A percentile compares a stretch with the other conserved stretches of the same genome.
Evolutionary conservation across 2,329 filamentous ascomycete species (phyloP).

Genomic region (Colletotrichum sp.): DNA sequence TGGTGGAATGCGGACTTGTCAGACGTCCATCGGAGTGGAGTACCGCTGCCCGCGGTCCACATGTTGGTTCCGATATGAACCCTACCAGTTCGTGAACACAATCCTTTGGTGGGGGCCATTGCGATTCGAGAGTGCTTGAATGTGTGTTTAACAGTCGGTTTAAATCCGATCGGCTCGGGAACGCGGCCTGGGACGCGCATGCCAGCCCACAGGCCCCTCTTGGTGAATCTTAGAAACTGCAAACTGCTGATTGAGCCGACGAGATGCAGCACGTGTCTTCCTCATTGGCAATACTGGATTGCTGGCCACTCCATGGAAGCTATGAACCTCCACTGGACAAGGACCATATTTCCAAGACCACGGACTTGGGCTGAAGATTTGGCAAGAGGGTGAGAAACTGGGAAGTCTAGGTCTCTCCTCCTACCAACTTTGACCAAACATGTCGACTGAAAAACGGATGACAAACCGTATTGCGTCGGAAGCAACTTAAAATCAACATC

Average conservation of each 20-base stretch:
- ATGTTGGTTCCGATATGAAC: not conserved
- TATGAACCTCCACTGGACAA: not conserved
- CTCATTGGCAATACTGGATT: not conserved
- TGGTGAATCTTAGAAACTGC: not conserved
- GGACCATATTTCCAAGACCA: not conserved
- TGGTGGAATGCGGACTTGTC: not conserved
- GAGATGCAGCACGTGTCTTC: not conserved
- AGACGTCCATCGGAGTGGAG: constrained; percentile 11
- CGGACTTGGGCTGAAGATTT: not conserved
- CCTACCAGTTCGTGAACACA: not conserved
- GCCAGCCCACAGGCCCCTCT: not conserved
- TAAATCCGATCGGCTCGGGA: not conserved
- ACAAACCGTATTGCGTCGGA: not conserved
- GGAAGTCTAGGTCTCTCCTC: not conserved
- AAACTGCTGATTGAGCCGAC: not conserved
- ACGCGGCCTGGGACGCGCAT: not conserved
- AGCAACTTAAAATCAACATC: not conserved
- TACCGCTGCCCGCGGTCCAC: not conserved
- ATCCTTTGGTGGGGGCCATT: not conserved
- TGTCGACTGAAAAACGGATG: not conserved
- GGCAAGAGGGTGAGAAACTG: not conserved
- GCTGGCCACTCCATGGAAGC: not conserved
- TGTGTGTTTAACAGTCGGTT: not conserved
- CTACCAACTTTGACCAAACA: not conserved
- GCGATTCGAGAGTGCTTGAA: not conserved